phyloP scores from a whole-genome alignment of 805 yeast genomes.

The Saturnispora hagleri region DNA sequence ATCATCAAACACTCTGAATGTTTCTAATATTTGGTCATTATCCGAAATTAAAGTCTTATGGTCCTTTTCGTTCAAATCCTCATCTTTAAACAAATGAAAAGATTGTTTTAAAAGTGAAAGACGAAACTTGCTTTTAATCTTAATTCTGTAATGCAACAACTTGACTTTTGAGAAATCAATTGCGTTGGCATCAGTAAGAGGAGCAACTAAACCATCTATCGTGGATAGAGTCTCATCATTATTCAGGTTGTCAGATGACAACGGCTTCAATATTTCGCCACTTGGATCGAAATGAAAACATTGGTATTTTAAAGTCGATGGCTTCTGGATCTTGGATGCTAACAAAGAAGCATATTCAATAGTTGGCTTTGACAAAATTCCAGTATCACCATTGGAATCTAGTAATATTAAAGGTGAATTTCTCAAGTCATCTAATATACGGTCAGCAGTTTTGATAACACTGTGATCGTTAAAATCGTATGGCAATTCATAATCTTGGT shows the following conservation, averaged over 20 bases:
- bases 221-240: slow-evolving; percentile 14
- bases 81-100: slow-evolving; percentile 22
- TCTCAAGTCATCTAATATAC: slow-evolving; percentile 57
- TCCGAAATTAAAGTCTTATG: slow-evolving; percentile 16
- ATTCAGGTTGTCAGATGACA: not conserved
- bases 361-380: slow-evolving; percentile 23
- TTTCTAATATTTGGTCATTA: not conserved
- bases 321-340: not conserved
- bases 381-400: slow-evolving; percentile 14
- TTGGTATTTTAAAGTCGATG: slow-evolving; percentile 9
- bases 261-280: not conserved
- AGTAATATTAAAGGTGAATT: slow-evolving; percentile 32
- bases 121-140: slow-evolving; percentile 18
- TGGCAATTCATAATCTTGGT: not conserved
- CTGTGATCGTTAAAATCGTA: slow-evolving; percentile 17
- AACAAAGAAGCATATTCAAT: slow-evolving; percentile 28
- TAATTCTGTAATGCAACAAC: slow-evolving; percentile 22
- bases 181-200: slow-evolving; percentile 8
- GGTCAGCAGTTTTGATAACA: slow-evolving; percentile 53
- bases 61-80: slow-evolving; percentile 21
- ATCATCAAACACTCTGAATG: slow-evolving; percentile 3
- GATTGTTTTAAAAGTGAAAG: slow-evolving; percentile 16
- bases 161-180: slow-evolving; percentile 15
- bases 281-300: slow-evolving; percentile 14
- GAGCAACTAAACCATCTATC: slow-evolving; percentile 21